These are phyloP conservation scores for Cucurbitaria berberidis DNA, from an alignment of 2,329 filamentous ascomycete genomes.

Conservation along the genomic window DNA sequence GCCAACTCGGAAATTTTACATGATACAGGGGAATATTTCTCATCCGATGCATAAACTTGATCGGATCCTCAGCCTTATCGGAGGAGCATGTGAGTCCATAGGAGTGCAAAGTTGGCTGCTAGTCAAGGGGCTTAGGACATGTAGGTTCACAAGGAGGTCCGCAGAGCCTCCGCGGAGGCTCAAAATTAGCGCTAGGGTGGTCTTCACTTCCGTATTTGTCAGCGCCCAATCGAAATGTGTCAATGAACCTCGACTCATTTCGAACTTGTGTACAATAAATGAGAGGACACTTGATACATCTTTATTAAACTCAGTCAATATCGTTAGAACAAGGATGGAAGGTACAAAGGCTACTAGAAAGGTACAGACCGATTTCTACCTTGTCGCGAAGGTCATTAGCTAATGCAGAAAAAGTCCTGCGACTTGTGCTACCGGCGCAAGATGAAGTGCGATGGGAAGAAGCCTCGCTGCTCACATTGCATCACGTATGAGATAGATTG, in stretches of 20 bases:
- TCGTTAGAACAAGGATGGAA: constrained; percentile 9
- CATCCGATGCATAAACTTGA: too few relatives aligned
- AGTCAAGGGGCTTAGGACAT: too few relatives aligned
- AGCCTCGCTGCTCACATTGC: constrained; percentile 46
- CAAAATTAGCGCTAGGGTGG: background rate
- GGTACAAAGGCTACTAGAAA: constrained; percentile 13
- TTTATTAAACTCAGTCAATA: constrained; percentile 10
- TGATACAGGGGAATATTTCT: too few relatives aligned
- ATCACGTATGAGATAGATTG: constrained; percentile 29
- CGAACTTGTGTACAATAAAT: constrained; percentile 7
- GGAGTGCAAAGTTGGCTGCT: too few relatives aligned
- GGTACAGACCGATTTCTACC: constrained; percentile 10
- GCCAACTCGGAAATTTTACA: too few relatives aligned
- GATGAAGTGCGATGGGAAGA: constrained; percentile 46
- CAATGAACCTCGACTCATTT: constrained; percentile 1
- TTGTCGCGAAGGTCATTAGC: constrained; percentile 9
- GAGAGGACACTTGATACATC: background rate
- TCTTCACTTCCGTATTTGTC: constrained; percentile 11
- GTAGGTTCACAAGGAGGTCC: background rate
- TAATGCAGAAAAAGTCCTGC: constrained; percentile 32
- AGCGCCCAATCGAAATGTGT: constrained; percentile 11
- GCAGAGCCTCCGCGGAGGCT: constrained; percentile 15
- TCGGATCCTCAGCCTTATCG: too few relatives aligned
- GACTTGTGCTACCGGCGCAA: constrained; percentile 46
- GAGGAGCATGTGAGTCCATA: too few relatives aligned